These are phyloP conservation scores for Triticum timopheevii DNA, from an alignment of 176 grass and related monocot genomes.

Conservation along the genomic window DNA sequence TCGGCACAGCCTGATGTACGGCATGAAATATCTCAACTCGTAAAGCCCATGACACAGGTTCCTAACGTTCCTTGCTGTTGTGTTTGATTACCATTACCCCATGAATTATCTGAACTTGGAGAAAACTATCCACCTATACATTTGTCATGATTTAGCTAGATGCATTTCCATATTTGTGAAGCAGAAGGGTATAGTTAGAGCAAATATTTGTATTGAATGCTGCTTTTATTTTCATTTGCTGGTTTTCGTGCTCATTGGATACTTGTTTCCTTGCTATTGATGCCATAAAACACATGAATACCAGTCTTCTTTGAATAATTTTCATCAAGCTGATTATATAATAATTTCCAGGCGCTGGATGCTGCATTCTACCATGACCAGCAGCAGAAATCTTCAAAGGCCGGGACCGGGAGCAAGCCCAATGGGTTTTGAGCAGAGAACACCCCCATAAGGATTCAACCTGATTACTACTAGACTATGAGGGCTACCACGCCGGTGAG, in stretches of 20 bases:
- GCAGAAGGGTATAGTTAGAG: not conserved
- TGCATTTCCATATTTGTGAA: not conserved
- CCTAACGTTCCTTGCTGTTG: not conserved
- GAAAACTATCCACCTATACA: not conserved
- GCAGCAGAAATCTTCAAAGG: conserved; percentile 61
- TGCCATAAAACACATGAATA: not conserved
- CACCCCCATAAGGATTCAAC: not conserved
- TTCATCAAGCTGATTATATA: not conserved
- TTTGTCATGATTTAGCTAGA: not conserved
- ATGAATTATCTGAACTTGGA: not conserved
- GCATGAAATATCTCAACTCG: conserved; percentile 91
- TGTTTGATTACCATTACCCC: not conserved
- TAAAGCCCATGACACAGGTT: conserved; percentile 98
- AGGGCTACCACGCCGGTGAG: not conserved
- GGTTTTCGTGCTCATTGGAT: too few species aligned
- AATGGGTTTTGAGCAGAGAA: conserved; percentile 51
- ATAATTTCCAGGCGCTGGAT: conserved; percentile 81
- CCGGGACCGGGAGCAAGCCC: conserved; percentile 26
- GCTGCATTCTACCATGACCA: conserved; percentile 91
- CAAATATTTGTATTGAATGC: not conserved
- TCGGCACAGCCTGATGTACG: conserved; percentile 79
- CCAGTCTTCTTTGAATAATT: not conserved
- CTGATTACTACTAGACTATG: not conserved
- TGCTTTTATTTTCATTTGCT: not conserved
- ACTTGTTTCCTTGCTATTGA: too few species aligned